Conservation (phyloP, 257 asterid genomes). For the Lavandula angustifolia region DNA sequence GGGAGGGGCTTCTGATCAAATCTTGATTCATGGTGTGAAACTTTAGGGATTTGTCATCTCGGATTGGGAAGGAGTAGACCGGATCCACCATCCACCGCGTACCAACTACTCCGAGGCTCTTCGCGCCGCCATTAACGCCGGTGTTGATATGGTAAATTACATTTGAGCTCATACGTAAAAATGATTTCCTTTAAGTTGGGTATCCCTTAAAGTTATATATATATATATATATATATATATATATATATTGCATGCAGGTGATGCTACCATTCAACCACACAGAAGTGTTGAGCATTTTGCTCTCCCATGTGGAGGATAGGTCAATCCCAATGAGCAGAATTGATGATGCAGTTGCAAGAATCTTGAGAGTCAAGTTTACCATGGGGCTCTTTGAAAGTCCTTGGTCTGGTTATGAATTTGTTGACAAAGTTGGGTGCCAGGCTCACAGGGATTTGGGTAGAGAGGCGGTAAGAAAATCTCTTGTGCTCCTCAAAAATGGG, state of each 20-base stretch:
- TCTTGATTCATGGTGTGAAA: too few relatives aligned
- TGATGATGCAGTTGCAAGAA: constrained; percentile 59
- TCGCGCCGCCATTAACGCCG: constrained; percentile 41
- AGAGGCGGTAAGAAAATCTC: constrained; percentile 61
- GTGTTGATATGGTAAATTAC: constrained; percentile 45
- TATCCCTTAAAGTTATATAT: too few relatives aligned
- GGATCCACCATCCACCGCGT: constrained; percentile 35
- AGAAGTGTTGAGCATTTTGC: constrained; percentile 38
- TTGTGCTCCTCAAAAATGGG: constrained; percentile 56
- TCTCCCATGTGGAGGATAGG: constrained; percentile 43
- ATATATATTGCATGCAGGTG: too few relatives aligned
- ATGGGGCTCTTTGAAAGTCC: constrained; percentile 66
- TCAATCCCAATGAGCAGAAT: constrained; percentile 53
- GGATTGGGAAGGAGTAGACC: constrained; percentile 54
- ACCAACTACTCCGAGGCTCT: constrained; percentile 42
- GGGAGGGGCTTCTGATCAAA: too few relatives aligned
- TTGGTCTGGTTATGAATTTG: constrained; percentile 42
- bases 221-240: too few relatives aligned
- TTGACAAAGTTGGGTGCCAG: constrained; percentile 52
- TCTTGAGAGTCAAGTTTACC: constrained; percentile 52
- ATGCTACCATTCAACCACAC: constrained; percentile 49
- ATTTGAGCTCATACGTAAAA: too few relatives aligned
- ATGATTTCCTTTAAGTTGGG: too few relatives aligned
- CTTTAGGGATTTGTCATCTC: constrained; percentile 55
- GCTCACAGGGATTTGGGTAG: constrained; percentile 57